Evolutionary conservation across 176 grass and related monocot species (phyloP).

Genomic region (Aegilops umbellulata): DNA sequence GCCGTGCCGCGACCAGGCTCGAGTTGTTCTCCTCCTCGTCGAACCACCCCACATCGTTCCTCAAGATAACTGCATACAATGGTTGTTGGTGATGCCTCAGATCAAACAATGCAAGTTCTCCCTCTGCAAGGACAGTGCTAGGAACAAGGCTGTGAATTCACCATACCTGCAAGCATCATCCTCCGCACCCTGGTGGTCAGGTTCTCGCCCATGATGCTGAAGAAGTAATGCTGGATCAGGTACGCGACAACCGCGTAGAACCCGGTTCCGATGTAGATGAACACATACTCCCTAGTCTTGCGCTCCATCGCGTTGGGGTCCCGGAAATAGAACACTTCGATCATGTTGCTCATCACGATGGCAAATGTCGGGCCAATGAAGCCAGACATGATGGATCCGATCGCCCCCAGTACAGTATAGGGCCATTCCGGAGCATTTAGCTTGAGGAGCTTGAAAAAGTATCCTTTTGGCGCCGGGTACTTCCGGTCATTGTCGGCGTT

Average conservation of each 20-base stretch:
- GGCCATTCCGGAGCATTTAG: conserved; percentile 81
- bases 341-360: conserved; percentile 86
- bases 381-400: conserved; percentile 67
- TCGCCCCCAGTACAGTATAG: conserved; percentile 61
- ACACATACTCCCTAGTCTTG: conserved; percentile 77
- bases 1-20: conserved; percentile 50
- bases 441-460: conserved; percentile 77
- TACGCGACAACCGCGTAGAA: conserved; percentile 71
- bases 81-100: neutral
- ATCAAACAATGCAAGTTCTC: neutral
- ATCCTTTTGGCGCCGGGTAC: conserved; percentile 60
- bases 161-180: conserved; percentile 76
- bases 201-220: conserved; percentile 90
- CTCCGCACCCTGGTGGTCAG: conserved; percentile 74
- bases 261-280: conserved; percentile 73
- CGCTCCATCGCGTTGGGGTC: conserved; percentile 74
- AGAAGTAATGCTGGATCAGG: conserved; percentile 81
- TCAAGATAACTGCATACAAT: conserved; percentile 53
- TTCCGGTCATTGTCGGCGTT: conserved; percentile 70
- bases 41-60: conserved; percentile 83
- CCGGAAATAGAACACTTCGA: conserved; percentile 78
- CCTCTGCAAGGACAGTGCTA: neutral
- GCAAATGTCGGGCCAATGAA: conserved; percentile 79
- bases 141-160: neutral
- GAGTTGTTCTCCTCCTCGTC: conserved; percentile 85